Evolutionary conservation across 352 stramenopile genomes (phyloP).

Genomic region (Blastocystis sp.): DNA sequence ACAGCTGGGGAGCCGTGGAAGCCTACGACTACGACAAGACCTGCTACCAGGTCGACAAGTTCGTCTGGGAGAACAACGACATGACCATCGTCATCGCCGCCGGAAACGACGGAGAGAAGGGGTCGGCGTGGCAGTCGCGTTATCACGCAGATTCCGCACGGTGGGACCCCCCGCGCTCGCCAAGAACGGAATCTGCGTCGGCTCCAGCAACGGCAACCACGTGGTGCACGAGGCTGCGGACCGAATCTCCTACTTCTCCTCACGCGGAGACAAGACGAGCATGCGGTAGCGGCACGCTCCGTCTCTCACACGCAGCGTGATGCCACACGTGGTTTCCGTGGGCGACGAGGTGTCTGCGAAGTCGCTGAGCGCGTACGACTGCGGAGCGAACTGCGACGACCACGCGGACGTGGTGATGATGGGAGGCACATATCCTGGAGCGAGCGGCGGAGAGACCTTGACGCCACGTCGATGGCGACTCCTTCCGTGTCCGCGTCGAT

Average conservation of each 20-base stretch:
- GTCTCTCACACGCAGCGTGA: not conserved
- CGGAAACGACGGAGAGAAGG: conserved; percentile 16
- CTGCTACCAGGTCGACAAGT: not conserved
- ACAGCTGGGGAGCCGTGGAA: not conserved
- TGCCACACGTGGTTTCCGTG: not conserved
- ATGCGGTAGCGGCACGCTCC: not conserved
- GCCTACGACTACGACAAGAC: not conserved
- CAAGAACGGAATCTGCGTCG: conserved; percentile 22
- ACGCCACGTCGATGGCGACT: not conserved
- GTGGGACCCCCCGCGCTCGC: not conserved
- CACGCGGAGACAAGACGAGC: not conserved
- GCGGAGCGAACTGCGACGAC: not conserved
- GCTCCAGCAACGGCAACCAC: not conserved
- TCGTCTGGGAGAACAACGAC: conserved; percentile 36
- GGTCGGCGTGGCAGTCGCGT: not conserved
- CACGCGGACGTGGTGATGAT: not conserved
- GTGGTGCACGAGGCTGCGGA: not conserved
- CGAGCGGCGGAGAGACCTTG: not conserved
- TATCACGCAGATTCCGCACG: not conserved
- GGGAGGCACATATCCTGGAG: not conserved
- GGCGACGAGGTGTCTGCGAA: not conserved
- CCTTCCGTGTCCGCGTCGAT: not conserved
- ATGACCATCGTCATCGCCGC: conserved; percentile 17
- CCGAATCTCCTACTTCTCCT: conserved; percentile 44
- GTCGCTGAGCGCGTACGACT: not conserved